Evolutionary conservation across 2,329 filamentous ascomycete genomes (phyloP).

Genomic region (Aspergillus calidoustus): DNA sequence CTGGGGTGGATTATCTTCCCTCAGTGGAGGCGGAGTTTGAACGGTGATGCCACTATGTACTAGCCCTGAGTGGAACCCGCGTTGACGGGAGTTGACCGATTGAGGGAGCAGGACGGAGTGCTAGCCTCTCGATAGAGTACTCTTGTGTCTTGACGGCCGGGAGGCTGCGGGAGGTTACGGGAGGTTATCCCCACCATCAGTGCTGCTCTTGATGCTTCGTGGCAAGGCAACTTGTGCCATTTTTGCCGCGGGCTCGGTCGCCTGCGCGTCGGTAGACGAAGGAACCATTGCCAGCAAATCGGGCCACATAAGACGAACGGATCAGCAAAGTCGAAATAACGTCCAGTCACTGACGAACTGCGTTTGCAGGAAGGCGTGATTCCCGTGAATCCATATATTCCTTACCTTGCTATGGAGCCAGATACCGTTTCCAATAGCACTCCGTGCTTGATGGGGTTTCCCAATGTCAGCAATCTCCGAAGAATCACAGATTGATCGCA

Average conservation of each 20-base stretch:
- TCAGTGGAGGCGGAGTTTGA: constrained; percentile 17
- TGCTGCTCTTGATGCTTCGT: neutral
- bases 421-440: neutral
- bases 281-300: neutral
- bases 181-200: neutral
- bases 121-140: too few relatives aligned
- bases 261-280: neutral
- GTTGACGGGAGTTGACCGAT: constrained; percentile 10
- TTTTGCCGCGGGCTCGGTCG: neutral
- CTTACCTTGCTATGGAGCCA: neutral
- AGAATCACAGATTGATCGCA: neutral
- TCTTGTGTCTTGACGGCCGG: neutral
- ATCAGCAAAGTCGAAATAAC: neutral
- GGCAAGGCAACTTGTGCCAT: constrained; percentile 16
- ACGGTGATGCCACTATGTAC: constrained; percentile 15
- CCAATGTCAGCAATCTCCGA: neutral
- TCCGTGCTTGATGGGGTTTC: neutral
- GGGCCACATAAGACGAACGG: neutral
- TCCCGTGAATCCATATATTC: neutral
- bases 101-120: neutral
- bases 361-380: neutral
- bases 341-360: neutral
- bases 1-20: neutral
- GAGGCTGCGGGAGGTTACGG: neutral
- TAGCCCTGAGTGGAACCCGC: constrained; percentile 1